Percentiles rank a stretch among this genome's conserved stretches.
Evolutionary conservation across 257 asterid genomes (phyloP).

Genomic region (Solanum paucissectum): DNA sequence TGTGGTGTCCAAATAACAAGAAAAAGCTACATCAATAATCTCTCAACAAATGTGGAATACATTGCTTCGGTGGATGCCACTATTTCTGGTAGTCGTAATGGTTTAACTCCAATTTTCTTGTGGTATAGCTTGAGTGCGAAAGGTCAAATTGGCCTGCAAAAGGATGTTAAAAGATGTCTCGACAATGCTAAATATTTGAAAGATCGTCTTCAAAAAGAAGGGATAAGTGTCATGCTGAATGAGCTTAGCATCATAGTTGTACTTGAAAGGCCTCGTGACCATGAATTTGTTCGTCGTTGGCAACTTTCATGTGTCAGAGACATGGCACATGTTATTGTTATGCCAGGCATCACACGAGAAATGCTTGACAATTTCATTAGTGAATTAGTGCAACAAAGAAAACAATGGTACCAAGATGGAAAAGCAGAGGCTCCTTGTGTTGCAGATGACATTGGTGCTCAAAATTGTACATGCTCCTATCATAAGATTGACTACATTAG

Average conservation of each 20-base stretch:
- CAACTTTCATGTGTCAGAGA: no score
- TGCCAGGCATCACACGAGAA: slow-evolving; percentile 10
- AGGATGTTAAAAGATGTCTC: slow-evolving; percentile 3
- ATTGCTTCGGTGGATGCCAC: slow-evolving; percentile 17
- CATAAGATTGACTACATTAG: no score
- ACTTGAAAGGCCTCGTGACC: no score
- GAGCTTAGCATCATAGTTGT: background rate
- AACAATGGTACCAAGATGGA: background rate
- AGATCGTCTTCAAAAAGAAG: slow-evolving; percentile 3
- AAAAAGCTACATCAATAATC: background rate
- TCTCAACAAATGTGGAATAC: slow-evolving; percentile 9
- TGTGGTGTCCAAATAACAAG: slow-evolving; percentile 13
- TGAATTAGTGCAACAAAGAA: background rate
- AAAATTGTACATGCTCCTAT: background rate
- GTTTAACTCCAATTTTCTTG: slow-evolving; percentile 11
- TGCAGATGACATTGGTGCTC: background rate
- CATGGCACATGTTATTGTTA: background rate
- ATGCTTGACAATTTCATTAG: background rate
- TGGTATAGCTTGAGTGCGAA: slow-evolving; percentile 12
- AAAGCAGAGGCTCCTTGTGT: background rate
- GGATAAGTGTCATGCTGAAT: slow-evolving; percentile 10
- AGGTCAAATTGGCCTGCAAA: slow-evolving; percentile 1
- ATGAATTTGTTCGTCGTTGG: no score
- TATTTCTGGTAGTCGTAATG: slow-evolving; percentile 16
- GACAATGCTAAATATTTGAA: slow-evolving; percentile 7